Percentiles rank a stretch among this genome's conserved stretches.
Conservation (phyloP, 2,329 filamentous ascomycete species). For the Talaromyces sp. region DNA sequence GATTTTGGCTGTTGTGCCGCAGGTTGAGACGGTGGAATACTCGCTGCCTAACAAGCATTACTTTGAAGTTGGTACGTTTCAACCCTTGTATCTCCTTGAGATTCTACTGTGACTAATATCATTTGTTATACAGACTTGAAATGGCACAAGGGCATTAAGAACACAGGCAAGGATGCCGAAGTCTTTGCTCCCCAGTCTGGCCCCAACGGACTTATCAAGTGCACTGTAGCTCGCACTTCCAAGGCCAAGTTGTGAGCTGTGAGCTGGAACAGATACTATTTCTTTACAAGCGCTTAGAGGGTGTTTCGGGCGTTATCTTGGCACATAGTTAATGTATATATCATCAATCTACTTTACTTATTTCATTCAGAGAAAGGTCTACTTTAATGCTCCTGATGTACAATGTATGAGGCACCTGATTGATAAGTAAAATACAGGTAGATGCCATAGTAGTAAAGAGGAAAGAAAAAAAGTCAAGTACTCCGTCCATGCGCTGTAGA, state of each 20-base stretch:
- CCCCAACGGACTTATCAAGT: constrained; percentile 94
- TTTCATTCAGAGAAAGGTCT: not conserved
- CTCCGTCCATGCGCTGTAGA: constrained; percentile 43
- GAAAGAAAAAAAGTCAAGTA: constrained; percentile 25
- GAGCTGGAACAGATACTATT: constrained; percentile 17
- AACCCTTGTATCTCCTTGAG: not conserved
- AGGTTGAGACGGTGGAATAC: constrained; percentile 72
- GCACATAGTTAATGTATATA: constrained; percentile 4
- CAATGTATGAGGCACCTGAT: constrained; percentile 8
- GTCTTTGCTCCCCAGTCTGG: constrained; percentile 91
- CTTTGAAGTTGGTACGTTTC: constrained; percentile 71
- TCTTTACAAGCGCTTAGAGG: constrained; percentile 4
- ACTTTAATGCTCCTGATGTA: constrained; percentile 14
- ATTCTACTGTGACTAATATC: not conserved
- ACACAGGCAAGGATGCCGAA: constrained; percentile 91
- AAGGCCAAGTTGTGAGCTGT: constrained; percentile 36
- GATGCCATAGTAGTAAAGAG: constrained; percentile 9
- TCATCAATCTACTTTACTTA: not conserved
- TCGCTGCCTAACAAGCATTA: constrained; percentile 97
- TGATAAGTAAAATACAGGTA: not conserved
- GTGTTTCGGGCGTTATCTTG: constrained; percentile 3
- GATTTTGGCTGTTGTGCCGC: constrained; percentile 72
- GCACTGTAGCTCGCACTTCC: constrained; percentile 61
- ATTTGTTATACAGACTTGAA: constrained; percentile 64
- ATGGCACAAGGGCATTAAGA: constrained; percentile 95